Evolutionary conservation across 2,329 filamentous ascomycete genomes (phyloP).

Genomic region (Colletotrichum magnum): DNA sequence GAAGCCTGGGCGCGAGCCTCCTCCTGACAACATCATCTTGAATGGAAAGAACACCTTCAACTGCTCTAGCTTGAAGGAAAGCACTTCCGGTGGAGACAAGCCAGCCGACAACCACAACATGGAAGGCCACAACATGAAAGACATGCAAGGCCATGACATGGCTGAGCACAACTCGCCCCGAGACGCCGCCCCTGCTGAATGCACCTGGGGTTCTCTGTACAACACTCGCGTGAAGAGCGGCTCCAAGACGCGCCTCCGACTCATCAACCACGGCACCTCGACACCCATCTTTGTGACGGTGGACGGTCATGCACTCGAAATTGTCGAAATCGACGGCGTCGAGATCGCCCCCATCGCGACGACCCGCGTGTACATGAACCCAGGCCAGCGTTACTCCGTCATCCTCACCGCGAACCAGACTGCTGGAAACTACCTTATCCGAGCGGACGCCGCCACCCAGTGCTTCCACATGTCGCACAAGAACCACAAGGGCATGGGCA

Average conservation of each 20-base stretch:
- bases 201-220: constrained; percentile 51
- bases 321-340: constrained; percentile 58
- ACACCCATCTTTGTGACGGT: constrained; percentile 56
- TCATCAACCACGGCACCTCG: constrained; percentile 58
- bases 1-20: constrained; percentile 56
- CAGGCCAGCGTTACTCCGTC: constrained; percentile 56
- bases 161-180: constrained; percentile 9
- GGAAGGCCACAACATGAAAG: constrained; percentile 24
- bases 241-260: constrained; percentile 50
- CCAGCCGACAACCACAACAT: constrained; percentile 16
- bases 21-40: constrained; percentile 56
- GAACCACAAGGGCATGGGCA: constrained; percentile 24
- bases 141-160: constrained; percentile 22
- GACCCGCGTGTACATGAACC: constrained; percentile 54
- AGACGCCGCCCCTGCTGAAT: constrained; percentile 35
- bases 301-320: constrained; percentile 53
- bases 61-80: constrained; percentile 45
- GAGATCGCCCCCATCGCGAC: constrained; percentile 52
- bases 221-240: constrained; percentile 48
- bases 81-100: constrained; percentile 42
- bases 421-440: constrained; percentile 52
- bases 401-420: constrained; percentile 51
- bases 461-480: constrained; percentile 40
- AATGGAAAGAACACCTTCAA: constrained; percentile 56
- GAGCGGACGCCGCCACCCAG: constrained; percentile 45